Evolutionary conservation across 805 yeast species (phyloP).

Genomic region (Cyberlindnera amylophila): DNA sequence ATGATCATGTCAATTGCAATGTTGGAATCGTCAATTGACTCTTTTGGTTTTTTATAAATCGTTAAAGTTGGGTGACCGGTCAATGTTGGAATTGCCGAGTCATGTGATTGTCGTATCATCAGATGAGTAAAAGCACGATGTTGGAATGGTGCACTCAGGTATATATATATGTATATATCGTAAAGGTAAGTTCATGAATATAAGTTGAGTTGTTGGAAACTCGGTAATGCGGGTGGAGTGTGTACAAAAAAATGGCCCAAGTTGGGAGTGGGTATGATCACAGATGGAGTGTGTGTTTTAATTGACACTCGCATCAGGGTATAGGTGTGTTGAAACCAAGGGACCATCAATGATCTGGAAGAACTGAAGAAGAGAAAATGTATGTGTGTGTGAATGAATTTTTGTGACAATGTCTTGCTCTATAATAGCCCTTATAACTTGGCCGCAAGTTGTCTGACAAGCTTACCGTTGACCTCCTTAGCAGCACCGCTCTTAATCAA

Average conservation of each 20-base stretch:
- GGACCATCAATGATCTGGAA: background rate
- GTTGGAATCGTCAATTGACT: constrained; percentile 20
- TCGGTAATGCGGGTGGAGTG: constrained; percentile 2
- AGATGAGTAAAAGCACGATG: constrained; percentile 6
- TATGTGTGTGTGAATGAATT: background rate
- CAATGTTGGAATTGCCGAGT: constrained; percentile 18
- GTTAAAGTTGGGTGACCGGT: background rate
- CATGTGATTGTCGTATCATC: constrained; percentile 4
- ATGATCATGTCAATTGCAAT: constrained; percentile 9
- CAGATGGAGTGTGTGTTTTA: background rate
- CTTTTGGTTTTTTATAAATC: constrained; percentile 1
- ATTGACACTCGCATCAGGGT: background rate
- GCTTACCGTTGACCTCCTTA: constrained; percentile 28
- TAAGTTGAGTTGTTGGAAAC: constrained; percentile 8
- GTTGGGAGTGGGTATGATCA: background rate
- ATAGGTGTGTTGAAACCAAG: constrained; percentile 9
- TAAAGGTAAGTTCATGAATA: background rate
- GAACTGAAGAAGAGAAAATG: constrained; percentile 1
- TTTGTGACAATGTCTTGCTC: background rate
- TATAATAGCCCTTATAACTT: constrained; percentile 16
- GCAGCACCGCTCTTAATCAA: constrained; percentile 61
- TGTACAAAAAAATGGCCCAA: too few species aligned
- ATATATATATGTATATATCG: background rate
- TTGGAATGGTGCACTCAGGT: constrained; percentile 10
- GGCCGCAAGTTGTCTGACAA: constrained; percentile 18